Conservation (phyloP, 495 filamentous ascomycete species). For the Penicillium waksmanii region DNA sequence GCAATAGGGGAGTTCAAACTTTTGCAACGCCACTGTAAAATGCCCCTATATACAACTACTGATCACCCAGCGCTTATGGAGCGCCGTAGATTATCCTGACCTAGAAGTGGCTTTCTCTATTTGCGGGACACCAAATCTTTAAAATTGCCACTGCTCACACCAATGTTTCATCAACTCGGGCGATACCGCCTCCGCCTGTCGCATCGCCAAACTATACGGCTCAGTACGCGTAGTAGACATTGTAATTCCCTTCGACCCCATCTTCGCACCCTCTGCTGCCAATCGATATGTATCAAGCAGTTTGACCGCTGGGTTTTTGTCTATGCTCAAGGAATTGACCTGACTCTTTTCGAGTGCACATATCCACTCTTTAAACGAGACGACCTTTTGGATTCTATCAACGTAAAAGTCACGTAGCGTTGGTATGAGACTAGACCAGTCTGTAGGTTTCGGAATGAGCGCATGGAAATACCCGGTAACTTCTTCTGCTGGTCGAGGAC, state of each 20-base stretch:
- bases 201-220: slow-evolving; percentile 17
- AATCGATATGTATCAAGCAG: slow-evolving; percentile 1
- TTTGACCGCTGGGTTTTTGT: slow-evolving; percentile 2
- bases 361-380: not conserved
- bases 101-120: no score
- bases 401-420: slow-evolving; percentile 1
- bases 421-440: slow-evolving; percentile 11
- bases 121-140: no score
- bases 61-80: no score
- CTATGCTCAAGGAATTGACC: not conserved
- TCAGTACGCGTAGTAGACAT: slow-evolving; percentile 15
- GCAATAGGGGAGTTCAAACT: no score
- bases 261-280: not conserved
- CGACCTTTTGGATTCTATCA: not conserved
- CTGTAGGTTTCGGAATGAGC: slow-evolving; percentile 14
- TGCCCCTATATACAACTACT: no score
- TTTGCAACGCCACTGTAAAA: no score
- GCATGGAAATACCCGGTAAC: slow-evolving; percentile 23
- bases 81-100: no score
- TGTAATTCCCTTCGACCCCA: not conserved
- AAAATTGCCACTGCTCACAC: slow-evolving; percentile 26
- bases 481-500: not conserved
- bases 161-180: slow-evolving; percentile 27
- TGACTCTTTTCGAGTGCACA: slow-evolving; percentile 3
- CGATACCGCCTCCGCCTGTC: slow-evolving; percentile 15